These are phyloP conservation scores for Phialophora macrospora DNA, from an alignment of 2,329 filamentous ascomycete species.

Conservation along the genomic window DNA sequence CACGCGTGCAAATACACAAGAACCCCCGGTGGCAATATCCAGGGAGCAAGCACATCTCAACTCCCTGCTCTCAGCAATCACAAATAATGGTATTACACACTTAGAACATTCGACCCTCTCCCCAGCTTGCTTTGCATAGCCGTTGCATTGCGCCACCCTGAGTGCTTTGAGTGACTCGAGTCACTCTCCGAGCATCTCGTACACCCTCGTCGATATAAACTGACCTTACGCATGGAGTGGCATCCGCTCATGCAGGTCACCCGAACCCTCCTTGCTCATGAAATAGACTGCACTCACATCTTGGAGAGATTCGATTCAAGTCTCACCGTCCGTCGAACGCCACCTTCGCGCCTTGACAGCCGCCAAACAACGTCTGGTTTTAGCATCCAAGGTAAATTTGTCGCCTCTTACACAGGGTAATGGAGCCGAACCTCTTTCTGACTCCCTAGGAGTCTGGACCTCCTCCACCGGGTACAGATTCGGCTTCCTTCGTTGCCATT, in stretches of 20 bases:
- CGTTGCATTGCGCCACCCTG: neutral
- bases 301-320: neutral
- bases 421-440: neutral
- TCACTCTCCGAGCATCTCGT: neutral
- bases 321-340: neutral
- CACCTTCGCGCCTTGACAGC: neutral
- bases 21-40: neutral
- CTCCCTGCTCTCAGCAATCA: neutral
- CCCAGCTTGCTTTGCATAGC: neutral
- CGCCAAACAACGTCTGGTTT: neutral
- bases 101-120: neutral
- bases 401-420: neutral
- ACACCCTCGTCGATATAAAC: neutral
- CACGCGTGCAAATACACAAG: neutral
- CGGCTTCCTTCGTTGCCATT: neutral
- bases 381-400: neutral
- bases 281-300: neutral
- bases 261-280: neutral
- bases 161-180: neutral
- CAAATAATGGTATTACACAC: neutral
- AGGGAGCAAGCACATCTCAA: neutral
- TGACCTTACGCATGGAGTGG: neutral
- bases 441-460: neutral
- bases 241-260: neutral
- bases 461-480: neutral